A percentile compares a stretch with the other conserved stretches of the same genome.
Evolutionary conservation across 2,329 filamentous ascomycete species (phyloP).

Genomic region (Aureobasidium melanogenum): DNA sequence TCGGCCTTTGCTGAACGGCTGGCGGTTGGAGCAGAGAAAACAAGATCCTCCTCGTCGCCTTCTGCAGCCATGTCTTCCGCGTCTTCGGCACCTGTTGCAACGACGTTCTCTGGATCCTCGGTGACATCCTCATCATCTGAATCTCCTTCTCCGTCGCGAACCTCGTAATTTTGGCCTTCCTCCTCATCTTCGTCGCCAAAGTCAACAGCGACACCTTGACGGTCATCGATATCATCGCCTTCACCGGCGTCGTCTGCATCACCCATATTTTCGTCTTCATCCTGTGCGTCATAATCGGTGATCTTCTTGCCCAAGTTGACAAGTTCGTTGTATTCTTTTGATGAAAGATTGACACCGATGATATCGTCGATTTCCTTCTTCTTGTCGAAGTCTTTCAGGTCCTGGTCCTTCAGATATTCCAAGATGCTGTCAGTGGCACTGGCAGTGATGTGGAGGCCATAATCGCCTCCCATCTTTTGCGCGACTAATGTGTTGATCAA

Average conservation of each 20-base stretch:
- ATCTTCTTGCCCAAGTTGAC: slow-evolving; percentile 98
- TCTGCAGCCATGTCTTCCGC: slow-evolving; percentile 29
- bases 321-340: slow-evolving; percentile 93
- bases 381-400: slow-evolving; percentile 94
- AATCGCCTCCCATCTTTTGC: slow-evolving; percentile 82
- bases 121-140: slow-evolving; percentile 55
- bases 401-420: slow-evolving; percentile 89
- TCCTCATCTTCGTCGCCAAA: slow-evolving; percentile 85
- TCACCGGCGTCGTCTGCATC: slow-evolving; percentile 55
- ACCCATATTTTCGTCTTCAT: slow-evolving; percentile 83
- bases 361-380: slow-evolving; percentile 97
- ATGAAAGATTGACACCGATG: slow-evolving; percentile 68
- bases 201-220: slow-evolving; percentile 93
- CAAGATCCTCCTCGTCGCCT: slow-evolving; percentile 64
- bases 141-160: slow-evolving; percentile 69
- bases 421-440: slow-evolving; percentile 89
- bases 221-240: slow-evolving; percentile 74
- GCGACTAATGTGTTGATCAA: slow-evolving; percentile 88
- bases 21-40: slow-evolving; percentile 53
- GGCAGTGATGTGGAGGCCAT: slow-evolving; percentile 80
- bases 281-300: slow-evolving; percentile 93
- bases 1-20: slow-evolving; percentile 30
- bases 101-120: slow-evolving; percentile 6
- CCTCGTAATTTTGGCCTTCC: slow-evolving; percentile 73
- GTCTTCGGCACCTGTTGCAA: slow-evolving; percentile 38